A percentile compares a stretch with the other conserved stretches of the same genome.
Evolutionary conservation across 1,284 basidiomycete species (phyloP).

Genomic region (Spongispora temasekensis): DNA sequence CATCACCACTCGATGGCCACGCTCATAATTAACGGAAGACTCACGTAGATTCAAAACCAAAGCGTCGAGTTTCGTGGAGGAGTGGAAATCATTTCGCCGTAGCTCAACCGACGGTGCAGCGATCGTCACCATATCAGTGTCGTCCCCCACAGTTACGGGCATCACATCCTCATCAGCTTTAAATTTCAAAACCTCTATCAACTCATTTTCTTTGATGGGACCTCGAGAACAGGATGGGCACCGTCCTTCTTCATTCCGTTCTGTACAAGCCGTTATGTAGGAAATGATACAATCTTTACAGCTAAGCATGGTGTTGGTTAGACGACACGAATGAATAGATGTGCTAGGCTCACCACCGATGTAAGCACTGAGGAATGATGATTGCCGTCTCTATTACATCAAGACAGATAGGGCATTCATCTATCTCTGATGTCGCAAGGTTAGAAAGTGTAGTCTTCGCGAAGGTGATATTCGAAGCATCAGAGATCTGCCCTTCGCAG

Average conservation of each 20-base stretch:
- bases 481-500: constrained; percentile 42
- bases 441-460: constrained; percentile 68
- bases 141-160: neutral
- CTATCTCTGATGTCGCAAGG: constrained; percentile 42
- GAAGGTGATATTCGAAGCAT: constrained; percentile 47
- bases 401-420: constrained; percentile 84
- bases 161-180: constrained; percentile 25
- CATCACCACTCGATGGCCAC: neutral
- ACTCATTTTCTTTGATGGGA: constrained; percentile 67
- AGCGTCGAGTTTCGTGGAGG: constrained; percentile 87
- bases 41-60: constrained; percentile 67
- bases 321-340: neutral
- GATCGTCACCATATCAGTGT: constrained; percentile 1
- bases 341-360: constrained; percentile 59
- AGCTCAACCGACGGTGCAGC: constrained; percentile 53
- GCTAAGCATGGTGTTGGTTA: constrained; percentile 39
- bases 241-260: constrained; percentile 64
- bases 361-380: constrained; percentile 78
- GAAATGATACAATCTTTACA: constrained; percentile 84
- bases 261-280: constrained; percentile 63
- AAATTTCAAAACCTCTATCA: constrained; percentile 62
- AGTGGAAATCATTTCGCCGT: constrained; percentile 80
- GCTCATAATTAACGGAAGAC: constrained; percentile 16
- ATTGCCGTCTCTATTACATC: constrained; percentile 69
- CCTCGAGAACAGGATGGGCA: constrained; percentile 72